A percentile compares a stretch with the other conserved stretches of the same genome.
Conservation (phyloP, 1,284 basidiomycete species). For the Cerioporus squamosus region DNA sequence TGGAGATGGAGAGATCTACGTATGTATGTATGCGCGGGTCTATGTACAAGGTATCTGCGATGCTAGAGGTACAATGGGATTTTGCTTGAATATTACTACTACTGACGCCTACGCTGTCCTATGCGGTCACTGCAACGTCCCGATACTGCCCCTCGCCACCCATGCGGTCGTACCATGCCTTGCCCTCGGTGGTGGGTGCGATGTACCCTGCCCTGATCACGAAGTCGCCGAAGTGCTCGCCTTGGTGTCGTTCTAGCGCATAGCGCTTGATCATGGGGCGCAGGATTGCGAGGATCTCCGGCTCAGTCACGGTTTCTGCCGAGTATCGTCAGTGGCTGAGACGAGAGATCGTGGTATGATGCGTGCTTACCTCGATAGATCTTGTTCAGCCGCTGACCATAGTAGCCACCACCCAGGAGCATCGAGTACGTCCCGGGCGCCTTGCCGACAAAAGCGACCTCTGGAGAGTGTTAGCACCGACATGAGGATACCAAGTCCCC, state of each 20-base stretch:
- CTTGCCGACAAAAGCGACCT: slow-evolving; percentile 97
- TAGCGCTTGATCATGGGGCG: slow-evolving; percentile 93
- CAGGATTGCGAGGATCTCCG: slow-evolving; percentile 92
- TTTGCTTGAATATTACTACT: too few relatives aligned
- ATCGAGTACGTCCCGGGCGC: slow-evolving; percentile 93
- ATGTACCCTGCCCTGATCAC: slow-evolving; percentile 90
- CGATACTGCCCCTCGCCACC: slow-evolving; percentile 69
- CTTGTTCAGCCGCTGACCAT: slow-evolving; percentile 94
- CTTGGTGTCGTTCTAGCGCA: slow-evolving; percentile 86
- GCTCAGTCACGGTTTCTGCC: slow-evolving; percentile 89
- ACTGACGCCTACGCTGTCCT: neutral
- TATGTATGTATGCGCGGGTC: neutral
- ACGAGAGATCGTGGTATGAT: neutral
- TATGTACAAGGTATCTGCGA: neutral
- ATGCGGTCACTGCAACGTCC: slow-evolving; percentile 30
- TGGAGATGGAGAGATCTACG: neutral
- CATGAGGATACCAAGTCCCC: neutral
- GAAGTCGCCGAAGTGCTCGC: slow-evolving; percentile 96
- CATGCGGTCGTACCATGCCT: slow-evolving; percentile 81
- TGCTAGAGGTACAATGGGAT: too few relatives aligned
- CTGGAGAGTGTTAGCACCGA: slow-evolving; percentile 39
- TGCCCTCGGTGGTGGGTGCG: slow-evolving; percentile 77
- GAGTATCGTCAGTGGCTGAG: slow-evolving; percentile 2
- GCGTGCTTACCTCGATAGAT: slow-evolving; percentile 73
- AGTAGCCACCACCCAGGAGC: slow-evolving; percentile 95